These are phyloP conservation scores for Phytophthora sansomeana DNA, from an alignment of 352 stramenopile genomes.

Conservation along the genomic window DNA sequence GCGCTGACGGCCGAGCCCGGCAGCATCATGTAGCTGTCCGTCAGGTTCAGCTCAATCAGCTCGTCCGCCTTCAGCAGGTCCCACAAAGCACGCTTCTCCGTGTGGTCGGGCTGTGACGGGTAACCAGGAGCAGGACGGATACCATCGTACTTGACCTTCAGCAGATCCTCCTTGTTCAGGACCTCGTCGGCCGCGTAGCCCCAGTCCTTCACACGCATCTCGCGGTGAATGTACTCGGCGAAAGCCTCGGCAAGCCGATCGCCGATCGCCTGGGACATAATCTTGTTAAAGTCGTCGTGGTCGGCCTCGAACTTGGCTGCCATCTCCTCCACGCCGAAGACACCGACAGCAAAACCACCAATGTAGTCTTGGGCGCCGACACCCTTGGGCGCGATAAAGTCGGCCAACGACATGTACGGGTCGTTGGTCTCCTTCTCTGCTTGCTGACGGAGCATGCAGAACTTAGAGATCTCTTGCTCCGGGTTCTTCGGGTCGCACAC, in stretches of 20 bases:
- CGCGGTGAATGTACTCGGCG: slow-evolving; percentile 96
- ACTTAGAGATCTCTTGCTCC: slow-evolving; percentile 84
- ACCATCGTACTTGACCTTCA: slow-evolving; percentile 99
- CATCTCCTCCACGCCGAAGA: slow-evolving; percentile 95
- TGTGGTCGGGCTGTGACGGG: slow-evolving; percentile 98
- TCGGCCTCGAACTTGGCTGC: slow-evolving; percentile 93
- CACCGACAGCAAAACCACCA: slow-evolving; percentile 96
- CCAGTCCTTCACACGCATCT: slow-evolving; percentile 97
- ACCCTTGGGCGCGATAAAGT: slow-evolving; percentile 92
- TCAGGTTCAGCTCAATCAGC: slow-evolving; percentile 92
- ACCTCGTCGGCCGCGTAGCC: slow-evolving; percentile 95
- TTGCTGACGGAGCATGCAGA: slow-evolving; percentile 98
- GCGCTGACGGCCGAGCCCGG: slow-evolving; percentile 94
- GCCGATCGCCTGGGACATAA: slow-evolving; percentile 94
- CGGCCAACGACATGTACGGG: slow-evolving; percentile 94
- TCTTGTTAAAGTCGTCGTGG: slow-evolving; percentile 98
- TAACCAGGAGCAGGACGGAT: slow-evolving; percentile 98
- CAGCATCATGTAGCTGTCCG: slow-evolving; percentile 97
- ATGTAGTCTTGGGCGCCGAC: slow-evolving; percentile 84
- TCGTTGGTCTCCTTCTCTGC: slow-evolving; percentile 96
- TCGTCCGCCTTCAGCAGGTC: slow-evolving; percentile 95
- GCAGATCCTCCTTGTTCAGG: slow-evolving; percentile 92
- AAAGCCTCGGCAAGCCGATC: slow-evolving; percentile 91
- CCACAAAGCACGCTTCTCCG: slow-evolving; percentile 97
- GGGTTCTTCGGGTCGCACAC: slow-evolving; percentile 92